Evolutionary conservation across 768 basidiomycete genomes (phyloP), one percentile per base, ranked within the genome.

Genomic region (Tricholomella constricta): DNA sequence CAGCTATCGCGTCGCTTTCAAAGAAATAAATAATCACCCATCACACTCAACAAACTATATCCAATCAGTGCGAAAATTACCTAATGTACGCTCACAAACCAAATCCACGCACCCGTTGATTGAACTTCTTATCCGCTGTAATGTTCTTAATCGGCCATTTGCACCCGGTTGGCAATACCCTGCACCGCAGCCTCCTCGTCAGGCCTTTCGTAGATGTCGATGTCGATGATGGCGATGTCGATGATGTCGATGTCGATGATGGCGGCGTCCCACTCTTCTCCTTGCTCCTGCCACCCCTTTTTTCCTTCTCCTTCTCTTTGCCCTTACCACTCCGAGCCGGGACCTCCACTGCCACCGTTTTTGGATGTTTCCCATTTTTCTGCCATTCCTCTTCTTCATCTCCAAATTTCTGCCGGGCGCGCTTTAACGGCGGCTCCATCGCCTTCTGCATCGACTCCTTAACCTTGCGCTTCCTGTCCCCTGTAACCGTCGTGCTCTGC

Each of bases 391-490:
- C 50, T 15, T 19, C 37, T 12, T 17, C 36, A n/a, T 26, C 44
- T 14, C 54, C 47, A n/a, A 35, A 41, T 35, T 42, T 56, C 27
- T 58, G 44, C 47, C 58, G 58, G 1, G 65, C 71, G 22, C 61
- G 52, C 58, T 73, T 73, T 54, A 72, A 51, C 3, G 72, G 72
- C 36, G 68, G 71, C 22, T 65, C 68, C 25, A 55, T 60, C 15
- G 45, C 52, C 26, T 49, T 52, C n/a, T 53, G 26, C 25, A 42
- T 49, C 11, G 54, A 14, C 31, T 4, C 31, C 31, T 32, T 32
- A 10, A 32, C 46, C 49, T 73, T 73, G 10, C 71, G 56, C 45
- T 69, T 73, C 58, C 63, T 71, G 4, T 72, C 61, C 38, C 66
- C 55, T 10, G 72, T 73, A 19, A 60, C 43, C n/a, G 72, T 70